Conservation (phyloP, 352 stramenopile species). For the Phytopythium vexans region DNA sequence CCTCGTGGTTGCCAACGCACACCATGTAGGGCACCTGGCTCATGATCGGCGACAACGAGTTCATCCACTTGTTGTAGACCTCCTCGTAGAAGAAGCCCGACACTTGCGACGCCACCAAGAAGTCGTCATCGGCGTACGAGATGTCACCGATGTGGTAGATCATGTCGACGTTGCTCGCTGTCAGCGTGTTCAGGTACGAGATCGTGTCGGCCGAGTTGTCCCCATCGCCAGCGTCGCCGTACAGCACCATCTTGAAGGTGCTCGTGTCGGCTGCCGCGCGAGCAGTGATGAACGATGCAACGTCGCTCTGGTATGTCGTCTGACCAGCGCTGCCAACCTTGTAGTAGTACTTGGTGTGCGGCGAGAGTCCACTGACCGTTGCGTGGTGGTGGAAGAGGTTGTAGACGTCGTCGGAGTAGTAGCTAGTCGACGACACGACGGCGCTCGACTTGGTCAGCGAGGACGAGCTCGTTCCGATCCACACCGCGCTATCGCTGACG, state of each 20-base stretch:
- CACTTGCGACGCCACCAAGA: conserved; percentile 14
- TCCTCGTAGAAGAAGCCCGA: conserved; percentile 85
- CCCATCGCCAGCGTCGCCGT: conserved; percentile 51
- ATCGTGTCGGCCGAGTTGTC: conserved; percentile 35
- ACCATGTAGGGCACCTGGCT: conserved; percentile 81
- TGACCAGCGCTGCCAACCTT: conserved; percentile 31
- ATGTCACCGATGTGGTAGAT: conserved; percentile 78
- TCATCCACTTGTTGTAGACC: conserved; percentile 86
- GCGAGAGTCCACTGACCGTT: conserved; percentile 17
- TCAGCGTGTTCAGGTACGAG: conserved; percentile 32
- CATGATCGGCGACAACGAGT: conserved; percentile 50
- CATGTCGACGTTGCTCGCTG: conserved; percentile 35
- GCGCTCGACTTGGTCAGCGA: conserved; percentile 18
- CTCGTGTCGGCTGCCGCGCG: conserved; percentile 14
- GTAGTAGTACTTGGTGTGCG: conserved; percentile 46
- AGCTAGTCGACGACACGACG: conserved; percentile 23
- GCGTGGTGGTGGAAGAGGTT: conserved; percentile 44
- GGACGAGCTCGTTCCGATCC: conserved; percentile 14
- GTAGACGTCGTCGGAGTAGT: conserved; percentile 54
- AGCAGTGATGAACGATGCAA: conserved; percentile 33
- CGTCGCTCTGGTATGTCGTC: conserved; percentile 20
- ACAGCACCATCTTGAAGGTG: conserved; percentile 51
- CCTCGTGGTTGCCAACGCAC: conserved; percentile 83
- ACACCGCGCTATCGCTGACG: background rate
- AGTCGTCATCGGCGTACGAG: conserved; percentile 38